These are phyloP conservation scores for Uncinocarpus reesii DNA, from an alignment of 2,329 filamentous ascomycete species.

Conservation along the genomic window DNA sequence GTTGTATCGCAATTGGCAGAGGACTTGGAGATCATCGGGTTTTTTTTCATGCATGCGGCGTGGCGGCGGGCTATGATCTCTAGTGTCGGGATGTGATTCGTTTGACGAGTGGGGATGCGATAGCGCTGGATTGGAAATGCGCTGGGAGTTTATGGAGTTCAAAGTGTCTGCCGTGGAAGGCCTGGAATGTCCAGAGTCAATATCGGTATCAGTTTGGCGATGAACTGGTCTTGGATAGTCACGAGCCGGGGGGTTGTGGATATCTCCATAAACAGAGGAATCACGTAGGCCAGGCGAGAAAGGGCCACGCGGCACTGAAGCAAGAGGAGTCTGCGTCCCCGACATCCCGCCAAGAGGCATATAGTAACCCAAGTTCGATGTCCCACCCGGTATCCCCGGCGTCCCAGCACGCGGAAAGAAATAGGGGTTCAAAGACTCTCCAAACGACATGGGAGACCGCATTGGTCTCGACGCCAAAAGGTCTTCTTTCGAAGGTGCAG, in stretches of 20 bases:
- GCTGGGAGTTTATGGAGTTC: not conserved
- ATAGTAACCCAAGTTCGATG: slow-evolving; percentile 35
- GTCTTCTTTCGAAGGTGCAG: slow-evolving; percentile 24
- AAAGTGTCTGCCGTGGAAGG: slow-evolving; percentile 36
- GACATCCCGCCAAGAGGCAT: slow-evolving; percentile 41
- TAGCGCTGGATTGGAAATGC: slow-evolving; percentile 5
- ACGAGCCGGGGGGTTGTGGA: not conserved
- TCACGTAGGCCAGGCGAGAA: slow-evolving; percentile 26
- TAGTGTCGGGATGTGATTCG: not conserved
- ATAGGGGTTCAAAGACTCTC: slow-evolving; percentile 32
- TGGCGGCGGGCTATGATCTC: slow-evolving; percentile 24
- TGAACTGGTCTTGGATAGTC: slow-evolving; percentile 11
- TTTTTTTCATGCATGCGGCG: slow-evolving; percentile 59
- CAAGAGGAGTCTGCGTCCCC: slow-evolving; percentile 40
- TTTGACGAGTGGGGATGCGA: slow-evolving; percentile 12
- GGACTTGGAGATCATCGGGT: slow-evolving; percentile 81
- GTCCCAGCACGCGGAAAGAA: slow-evolving; percentile 39
- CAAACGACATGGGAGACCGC: slow-evolving; percentile 28
- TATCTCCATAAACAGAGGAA: slow-evolving; percentile 4
- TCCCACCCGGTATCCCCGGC: slow-evolving; percentile 40
- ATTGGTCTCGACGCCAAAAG: slow-evolving; percentile 25
- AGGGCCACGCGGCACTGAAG: slow-evolving; percentile 37
- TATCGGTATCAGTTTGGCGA: slow-evolving; percentile 26
- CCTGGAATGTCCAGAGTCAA: slow-evolving; percentile 30
- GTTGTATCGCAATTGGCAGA: slow-evolving; percentile 80